phyloP scores from a whole-genome alignment of 2,329 filamentous ascomycete species.

The Byssothecium circinans region DNA sequence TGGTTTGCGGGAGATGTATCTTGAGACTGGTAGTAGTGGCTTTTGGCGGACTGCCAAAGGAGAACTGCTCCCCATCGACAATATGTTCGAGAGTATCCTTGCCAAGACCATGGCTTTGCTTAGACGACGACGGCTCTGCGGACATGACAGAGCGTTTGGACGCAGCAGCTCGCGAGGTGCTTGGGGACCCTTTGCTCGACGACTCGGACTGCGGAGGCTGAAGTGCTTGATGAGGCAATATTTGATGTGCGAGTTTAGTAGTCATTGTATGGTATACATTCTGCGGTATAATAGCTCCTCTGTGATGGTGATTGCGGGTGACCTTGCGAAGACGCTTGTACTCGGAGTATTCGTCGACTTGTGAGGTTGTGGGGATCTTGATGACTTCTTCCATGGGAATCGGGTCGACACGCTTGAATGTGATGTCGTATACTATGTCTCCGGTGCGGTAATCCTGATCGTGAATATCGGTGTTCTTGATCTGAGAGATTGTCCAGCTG shows the following conservation, averaged over 20 bases:
- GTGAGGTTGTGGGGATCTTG: slow-evolving; percentile 45
- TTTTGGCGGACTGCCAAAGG: background rate
- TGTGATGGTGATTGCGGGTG: slow-evolving; percentile 18
- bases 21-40: too few relatives aligned
- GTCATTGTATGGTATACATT: background rate
- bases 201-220: background rate
- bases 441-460: slow-evolving; percentile 21
- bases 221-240: slow-evolving; percentile 8
- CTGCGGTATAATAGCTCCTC: background rate
- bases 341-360: slow-evolving; percentile 52
- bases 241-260: slow-evolving; percentile 17
- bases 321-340: slow-evolving; percentile 48
- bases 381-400: slow-evolving; percentile 43
- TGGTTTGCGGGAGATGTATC: slow-evolving; percentile 2
- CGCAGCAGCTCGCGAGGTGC: slow-evolving; percentile 4
- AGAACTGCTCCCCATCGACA: too few relatives aligned
- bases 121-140: background rate
- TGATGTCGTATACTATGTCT: slow-evolving; percentile 43
- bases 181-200: background rate
- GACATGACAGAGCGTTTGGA: slow-evolving; percentile 2
- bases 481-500: slow-evolving; percentile 47
- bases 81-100: too few relatives aligned
- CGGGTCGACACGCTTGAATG: slow-evolving; percentile 41
- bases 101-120: too few relatives aligned
- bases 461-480: slow-evolving; percentile 15